Evolutionary conservation across 2,329 filamentous ascomycete species (phyloP).

Genomic region (Rutstroemia sp.): DNA sequence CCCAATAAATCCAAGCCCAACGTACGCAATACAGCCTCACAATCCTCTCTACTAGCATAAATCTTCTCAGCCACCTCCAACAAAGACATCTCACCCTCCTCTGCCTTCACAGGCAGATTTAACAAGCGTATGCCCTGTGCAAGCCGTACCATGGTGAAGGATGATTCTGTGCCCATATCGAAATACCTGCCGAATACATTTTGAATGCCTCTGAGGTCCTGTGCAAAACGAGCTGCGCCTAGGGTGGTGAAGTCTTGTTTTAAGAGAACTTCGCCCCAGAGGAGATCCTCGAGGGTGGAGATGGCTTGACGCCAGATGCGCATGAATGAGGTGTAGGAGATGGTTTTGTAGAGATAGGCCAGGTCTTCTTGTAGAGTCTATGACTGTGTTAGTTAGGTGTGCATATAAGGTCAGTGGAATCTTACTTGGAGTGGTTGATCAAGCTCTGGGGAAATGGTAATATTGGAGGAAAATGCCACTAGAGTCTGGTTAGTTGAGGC

Average conservation of each 20-base stretch:
- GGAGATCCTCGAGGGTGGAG: conserved; percentile 59
- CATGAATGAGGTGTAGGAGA: conserved; percentile 66
- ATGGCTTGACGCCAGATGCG: conserved; percentile 67
- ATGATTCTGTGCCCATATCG: conserved; percentile 42
- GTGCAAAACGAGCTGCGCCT: conserved; percentile 70
- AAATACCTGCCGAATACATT: conserved; percentile 61
- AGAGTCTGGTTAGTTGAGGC: neutral
- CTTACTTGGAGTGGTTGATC: conserved; percentile 59
- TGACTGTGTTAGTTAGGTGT: conserved; percentile 13
- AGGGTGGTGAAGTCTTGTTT: conserved; percentile 73
- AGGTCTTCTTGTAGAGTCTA: conserved; percentile 61
- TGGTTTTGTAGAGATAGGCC: conserved; percentile 61
- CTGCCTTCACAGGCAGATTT: conserved; percentile 43
- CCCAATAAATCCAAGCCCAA: conserved; percentile 53
- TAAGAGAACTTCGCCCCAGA: conserved; percentile 73
- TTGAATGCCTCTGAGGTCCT: conserved; percentile 69
- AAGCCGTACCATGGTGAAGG: conserved; percentile 52
- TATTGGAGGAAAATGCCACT: conserved; percentile 26
- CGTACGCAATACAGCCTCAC: conserved; percentile 52
- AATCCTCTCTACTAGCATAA: conserved; percentile 50
- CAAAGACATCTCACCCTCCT: conserved; percentile 35
- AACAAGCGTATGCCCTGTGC: conserved; percentile 61
- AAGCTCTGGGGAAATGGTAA: conserved; percentile 65
- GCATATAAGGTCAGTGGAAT: neutral
- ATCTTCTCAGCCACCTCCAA: conserved; percentile 46